A percentile compares a stretch with the other conserved stretches of the same genome.
Conservation (phyloP, 805 yeast genomes). For the Maudiozyma barnettii region DNA sequence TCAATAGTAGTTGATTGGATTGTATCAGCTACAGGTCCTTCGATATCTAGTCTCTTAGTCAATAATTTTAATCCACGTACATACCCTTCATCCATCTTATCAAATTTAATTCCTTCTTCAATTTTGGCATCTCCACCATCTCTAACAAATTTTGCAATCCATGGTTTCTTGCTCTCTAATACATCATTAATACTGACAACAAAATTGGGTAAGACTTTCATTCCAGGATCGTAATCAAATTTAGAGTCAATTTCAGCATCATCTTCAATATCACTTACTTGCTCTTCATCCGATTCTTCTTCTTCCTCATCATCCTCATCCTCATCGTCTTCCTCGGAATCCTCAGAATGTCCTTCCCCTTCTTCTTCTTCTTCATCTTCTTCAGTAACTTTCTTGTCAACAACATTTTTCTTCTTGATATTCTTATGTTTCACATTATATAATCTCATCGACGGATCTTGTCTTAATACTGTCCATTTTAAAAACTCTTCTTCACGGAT, state of each 20-base stretch:
- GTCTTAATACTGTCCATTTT: slow-evolving; percentile 59
- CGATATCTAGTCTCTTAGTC: slow-evolving; percentile 3
- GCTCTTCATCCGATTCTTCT: slow-evolving; percentile 33
- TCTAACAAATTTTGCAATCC: slow-evolving; percentile 16
- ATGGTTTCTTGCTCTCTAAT: slow-evolving; percentile 24
- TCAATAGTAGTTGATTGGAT: not conserved
- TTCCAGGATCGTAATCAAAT: slow-evolving; percentile 26
- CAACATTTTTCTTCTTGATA: slow-evolving; percentile 10
- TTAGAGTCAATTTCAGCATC: slow-evolving; percentile 26
- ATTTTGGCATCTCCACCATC: slow-evolving; percentile 28
- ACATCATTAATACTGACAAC: slow-evolving; percentile 21
- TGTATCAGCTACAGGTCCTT: not conserved
- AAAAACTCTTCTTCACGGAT: slow-evolving; percentile 32
- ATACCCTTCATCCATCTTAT: slow-evolving; percentile 21
- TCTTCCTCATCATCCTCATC: slow-evolving; percentile 9
- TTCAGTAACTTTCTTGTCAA: no score
- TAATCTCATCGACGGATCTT: slow-evolving; percentile 65
- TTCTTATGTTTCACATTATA: slow-evolving; percentile 11
- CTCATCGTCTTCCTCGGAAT: slow-evolving; percentile 8
- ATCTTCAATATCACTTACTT: slow-evolving; percentile 31
- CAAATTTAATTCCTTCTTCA: slow-evolving; percentile 21
- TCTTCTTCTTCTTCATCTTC: slow-evolving; percentile 7
- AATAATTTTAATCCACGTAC: slow-evolving; percentile 17
- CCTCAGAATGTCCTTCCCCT: not conserved
- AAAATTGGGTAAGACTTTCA: slow-evolving; percentile 27